Conservation (phyloP, 495 filamentous ascomycete species). For the Aspergillus indologenus region DNA sequence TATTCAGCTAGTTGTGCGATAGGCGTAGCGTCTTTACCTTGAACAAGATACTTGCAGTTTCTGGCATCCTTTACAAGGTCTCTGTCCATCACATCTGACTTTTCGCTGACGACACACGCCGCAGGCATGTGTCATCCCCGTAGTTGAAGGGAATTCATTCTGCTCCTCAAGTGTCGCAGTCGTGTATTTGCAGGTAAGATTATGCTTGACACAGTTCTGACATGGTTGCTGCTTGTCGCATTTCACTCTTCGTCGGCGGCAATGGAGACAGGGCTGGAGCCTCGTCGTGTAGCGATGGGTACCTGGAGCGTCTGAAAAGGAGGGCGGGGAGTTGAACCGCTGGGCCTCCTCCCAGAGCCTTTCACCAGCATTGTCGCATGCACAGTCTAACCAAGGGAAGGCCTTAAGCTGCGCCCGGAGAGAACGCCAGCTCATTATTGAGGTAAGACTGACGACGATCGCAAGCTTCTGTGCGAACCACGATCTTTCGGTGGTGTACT, state of each 20-base stretch:
- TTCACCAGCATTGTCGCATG: conserved; percentile 7
- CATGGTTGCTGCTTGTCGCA: conserved; percentile 8
- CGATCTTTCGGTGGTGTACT: not conserved
- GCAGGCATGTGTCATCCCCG: not conserved
- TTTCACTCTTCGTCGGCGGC: not conserved
- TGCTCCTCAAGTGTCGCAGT: not conserved
- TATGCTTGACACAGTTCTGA: not conserved
- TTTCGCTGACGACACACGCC: not conserved
- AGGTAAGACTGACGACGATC: not conserved
- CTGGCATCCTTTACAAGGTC: not conserved
- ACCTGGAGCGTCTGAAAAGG: not conserved
- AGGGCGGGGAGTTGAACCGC: not conserved
- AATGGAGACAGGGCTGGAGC: not conserved
- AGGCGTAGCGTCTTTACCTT: too few species aligned
- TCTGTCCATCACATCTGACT: not conserved
- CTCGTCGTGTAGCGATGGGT: not conserved
- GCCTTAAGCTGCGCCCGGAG: not conserved
- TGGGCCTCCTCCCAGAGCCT: conserved; percentile 3
- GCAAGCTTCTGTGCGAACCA: conserved; percentile 6
- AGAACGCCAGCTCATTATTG: not conserved
- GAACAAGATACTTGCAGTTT: too few species aligned
- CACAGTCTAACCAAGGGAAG: conserved; percentile 5
- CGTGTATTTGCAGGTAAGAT: not conserved
- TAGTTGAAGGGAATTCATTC: not conserved
- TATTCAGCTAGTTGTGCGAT: too few species aligned